These are phyloP conservation scores for thale cress (Arabidopsis thaliana) DNA, from an alignment of 345 rosid genomes.

Conservation along the genomic window DNA sequence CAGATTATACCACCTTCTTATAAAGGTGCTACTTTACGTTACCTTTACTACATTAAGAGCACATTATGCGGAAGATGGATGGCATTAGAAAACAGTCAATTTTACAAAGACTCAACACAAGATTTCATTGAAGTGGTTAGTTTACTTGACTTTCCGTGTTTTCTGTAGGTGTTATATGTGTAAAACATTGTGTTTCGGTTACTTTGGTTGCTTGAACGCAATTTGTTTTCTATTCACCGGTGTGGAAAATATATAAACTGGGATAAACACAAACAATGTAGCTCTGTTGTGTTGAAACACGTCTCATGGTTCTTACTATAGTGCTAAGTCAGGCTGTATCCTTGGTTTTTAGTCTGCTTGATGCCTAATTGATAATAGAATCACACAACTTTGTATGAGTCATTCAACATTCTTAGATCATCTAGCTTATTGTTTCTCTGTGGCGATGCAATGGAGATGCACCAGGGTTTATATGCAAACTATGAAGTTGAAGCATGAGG, in stretches of 20 bases:
- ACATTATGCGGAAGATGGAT: constrained; percentile 66
- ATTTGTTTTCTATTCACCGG: background rate
- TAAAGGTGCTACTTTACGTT: constrained; percentile 86
- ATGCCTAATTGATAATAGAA: constrained; percentile 26
- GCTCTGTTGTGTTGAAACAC: constrained; percentile 23
- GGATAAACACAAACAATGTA: constrained; percentile 16
- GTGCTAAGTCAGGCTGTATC: constrained; percentile 9
- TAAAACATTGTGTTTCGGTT: constrained; percentile 27
- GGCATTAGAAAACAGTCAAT: constrained; percentile 67
- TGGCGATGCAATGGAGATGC: constrained; percentile 25
- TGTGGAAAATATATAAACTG: constrained; percentile 4
- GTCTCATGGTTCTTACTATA: constrained; percentile 24
- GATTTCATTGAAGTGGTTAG: constrained; percentile 73
- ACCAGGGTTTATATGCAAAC: background rate
- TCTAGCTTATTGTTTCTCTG: constrained; percentile 19
- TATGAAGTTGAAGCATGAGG: constrained; percentile 27
- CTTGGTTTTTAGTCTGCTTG: constrained; percentile 25
- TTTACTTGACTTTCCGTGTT: constrained; percentile 34
- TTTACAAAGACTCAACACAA: constrained; percentile 48
- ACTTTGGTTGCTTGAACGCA: constrained; percentile 28
- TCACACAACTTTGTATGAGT: constrained; percentile 16
- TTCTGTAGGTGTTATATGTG: constrained; percentile 24
- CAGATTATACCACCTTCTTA: constrained; percentile 83
- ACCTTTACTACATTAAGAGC: constrained; percentile 76
- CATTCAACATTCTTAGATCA: constrained; percentile 25